Conservation (phyloP, 805 yeast species). For the Ogataea ramenticola region DNA sequence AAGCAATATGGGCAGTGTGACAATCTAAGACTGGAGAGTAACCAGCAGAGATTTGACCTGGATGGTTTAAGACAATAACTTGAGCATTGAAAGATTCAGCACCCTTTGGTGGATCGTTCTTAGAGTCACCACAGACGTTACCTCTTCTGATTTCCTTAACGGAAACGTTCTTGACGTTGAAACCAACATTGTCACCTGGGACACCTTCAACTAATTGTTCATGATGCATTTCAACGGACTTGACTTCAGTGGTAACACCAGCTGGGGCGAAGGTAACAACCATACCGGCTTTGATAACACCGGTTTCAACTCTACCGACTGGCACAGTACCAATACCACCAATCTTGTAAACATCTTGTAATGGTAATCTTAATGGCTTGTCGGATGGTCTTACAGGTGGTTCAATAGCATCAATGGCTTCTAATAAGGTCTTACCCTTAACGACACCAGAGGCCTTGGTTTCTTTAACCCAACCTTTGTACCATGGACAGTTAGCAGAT, state of each 20-base stretch:
- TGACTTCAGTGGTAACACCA: constrained; percentile 84
- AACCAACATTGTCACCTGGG: constrained; percentile 89
- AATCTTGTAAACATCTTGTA: constrained; percentile 89
- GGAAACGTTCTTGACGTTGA: constrained; percentile 88
- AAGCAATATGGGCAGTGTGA: constrained; percentile 91
- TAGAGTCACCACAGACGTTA: constrained; percentile 87
- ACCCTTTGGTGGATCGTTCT: constrained; percentile 82
- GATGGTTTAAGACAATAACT: constrained; percentile 84
- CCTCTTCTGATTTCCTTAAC: constrained; percentile 88
- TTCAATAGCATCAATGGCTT: constrained; percentile 78
- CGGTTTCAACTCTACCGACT: constrained; percentile 92
- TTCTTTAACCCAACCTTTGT: constrained; percentile 81
- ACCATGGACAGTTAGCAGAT: constrained; percentile 78
- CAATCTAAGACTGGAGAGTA: constrained; percentile 89
- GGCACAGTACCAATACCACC: constrained; percentile 92
- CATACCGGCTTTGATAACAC: constrained; percentile 88
- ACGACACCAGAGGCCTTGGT: constrained; percentile 56
- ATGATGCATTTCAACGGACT: constrained; percentile 87
- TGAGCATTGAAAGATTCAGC: constrained; percentile 73
- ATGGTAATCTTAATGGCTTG: constrained; percentile 84
- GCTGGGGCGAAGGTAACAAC: constrained; percentile 86
- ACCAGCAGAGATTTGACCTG: constrained; percentile 87
- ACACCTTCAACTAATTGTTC: constrained; percentile 70
- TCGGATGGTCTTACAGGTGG: constrained; percentile 77
- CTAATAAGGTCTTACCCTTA: constrained; percentile 78